phyloP scores from a whole-genome alignment of 2,329 filamentous ascomycete genomes.

The Apiospora phragmitis region DNA sequence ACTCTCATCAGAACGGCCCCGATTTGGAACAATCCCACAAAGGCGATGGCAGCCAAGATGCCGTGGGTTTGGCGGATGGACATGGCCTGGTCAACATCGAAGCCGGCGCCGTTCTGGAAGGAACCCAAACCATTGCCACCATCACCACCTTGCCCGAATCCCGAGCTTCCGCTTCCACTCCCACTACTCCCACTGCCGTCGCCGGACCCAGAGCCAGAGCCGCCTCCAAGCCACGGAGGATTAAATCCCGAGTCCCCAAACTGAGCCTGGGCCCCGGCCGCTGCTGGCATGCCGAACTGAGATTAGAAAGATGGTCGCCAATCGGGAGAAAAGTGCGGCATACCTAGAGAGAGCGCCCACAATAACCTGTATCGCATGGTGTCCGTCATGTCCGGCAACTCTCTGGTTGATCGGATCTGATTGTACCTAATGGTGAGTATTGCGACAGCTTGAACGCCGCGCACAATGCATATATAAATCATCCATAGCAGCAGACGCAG shows the following conservation, averaged over 20 bases:
- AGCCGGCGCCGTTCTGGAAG: conserved; percentile 18
- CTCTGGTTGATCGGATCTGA: neutral
- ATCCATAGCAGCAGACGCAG: neutral
- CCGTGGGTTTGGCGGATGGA: conserved; percentile 41
- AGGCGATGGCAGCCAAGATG: conserved; percentile 39
- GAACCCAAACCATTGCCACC: neutral
- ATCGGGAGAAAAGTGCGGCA: neutral
- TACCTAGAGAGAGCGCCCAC: neutral
- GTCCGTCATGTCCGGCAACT: neutral
- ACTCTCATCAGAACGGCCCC: conserved; percentile 44
- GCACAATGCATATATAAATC: neutral
- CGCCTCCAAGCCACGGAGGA: conserved; percentile 1
- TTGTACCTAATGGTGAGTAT: neutral
- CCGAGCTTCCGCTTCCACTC: neutral
- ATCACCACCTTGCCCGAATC: neutral
- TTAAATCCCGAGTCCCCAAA: neutral
- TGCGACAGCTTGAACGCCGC: neutral
- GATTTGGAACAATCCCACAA: conserved; percentile 45
- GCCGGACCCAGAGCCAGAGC: neutral
- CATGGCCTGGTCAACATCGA: conserved; percentile 30
- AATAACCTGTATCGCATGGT: neutral
- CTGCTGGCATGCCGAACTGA: neutral
- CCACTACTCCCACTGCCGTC: neutral
- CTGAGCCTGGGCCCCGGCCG: neutral
- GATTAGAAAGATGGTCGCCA: neutral